Base-by-base conservation (phyloP, 257 asterid species). In the Plectranthus barbatus region DNA sequence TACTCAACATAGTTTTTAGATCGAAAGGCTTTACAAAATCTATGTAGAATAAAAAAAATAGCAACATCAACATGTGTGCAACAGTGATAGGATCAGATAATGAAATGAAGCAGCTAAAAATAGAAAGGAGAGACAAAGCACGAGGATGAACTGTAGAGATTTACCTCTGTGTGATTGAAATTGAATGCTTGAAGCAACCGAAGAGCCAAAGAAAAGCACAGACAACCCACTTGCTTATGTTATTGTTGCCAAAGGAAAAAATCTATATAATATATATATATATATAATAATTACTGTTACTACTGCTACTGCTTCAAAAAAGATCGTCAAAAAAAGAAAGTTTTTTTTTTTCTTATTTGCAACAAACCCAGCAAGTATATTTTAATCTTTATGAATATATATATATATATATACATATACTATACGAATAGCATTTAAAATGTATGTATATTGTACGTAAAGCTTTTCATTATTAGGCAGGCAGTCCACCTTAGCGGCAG, bases 151-250 rank as follows among this genome's bases (percentile, higher is more conserved):
- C 37, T 53, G 62, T 48, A 48, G 67, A 64, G 56, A 60, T 75
- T 66, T 70, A 67, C 78, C 45, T 42, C 40, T 44, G 63, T 46
- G 63, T 46, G 79, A 61, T 58, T 75, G 84, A 75, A 74, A 61
- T 58, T 75, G 84, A 75, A 62, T 66, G 70, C 60, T 78, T 76
- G 71, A 76, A 65, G 62, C 75, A 74, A 67, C 70, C 69, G 67
- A 81, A 76, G 81, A 75, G 87, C 76, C 80, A 77, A 78, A 75
- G 64, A 72, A 70, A 72, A 64, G 69, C 76, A 40, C 31, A 26
- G 31, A 26, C 31, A 26, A 42, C 41, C 77, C 80, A 71, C 79
- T 76, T 70, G 79, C 72, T 62, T 61, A 64, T 75, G 62, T 56
- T 56, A 63, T 70, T 70, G 75, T 53, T 47, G 37, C 66, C 34